Evolutionary conservation across 225 moss, liverwort and hornwort genomes (phyloP).

Genomic region (Antitrichia curtipendula): DNA sequence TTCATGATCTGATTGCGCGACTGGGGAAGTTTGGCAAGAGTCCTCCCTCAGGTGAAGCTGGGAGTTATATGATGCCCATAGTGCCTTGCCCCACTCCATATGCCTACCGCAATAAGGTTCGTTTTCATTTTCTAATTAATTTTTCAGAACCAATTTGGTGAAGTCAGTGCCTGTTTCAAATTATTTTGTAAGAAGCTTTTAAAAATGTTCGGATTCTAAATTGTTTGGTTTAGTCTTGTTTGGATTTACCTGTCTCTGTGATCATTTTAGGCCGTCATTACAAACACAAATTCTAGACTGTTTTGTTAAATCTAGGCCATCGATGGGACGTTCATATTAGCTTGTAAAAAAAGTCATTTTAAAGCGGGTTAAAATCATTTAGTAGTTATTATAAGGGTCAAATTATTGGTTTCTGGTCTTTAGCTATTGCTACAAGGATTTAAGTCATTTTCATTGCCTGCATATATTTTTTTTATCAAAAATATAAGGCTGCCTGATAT

Average conservation of each 20-base stretch:
- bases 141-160: neutral
- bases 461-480: neutral
- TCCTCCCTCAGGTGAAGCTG: slow-evolving; percentile 30
- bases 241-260: neutral
- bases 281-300: neutral
- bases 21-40: slow-evolving; percentile 84
- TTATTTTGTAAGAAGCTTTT: neutral
- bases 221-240: neutral
- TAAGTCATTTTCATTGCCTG: neutral
- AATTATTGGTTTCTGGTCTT: neutral
- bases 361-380: neutral
- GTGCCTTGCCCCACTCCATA: slow-evolving; percentile 70
- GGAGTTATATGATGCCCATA: slow-evolving; percentile 69
- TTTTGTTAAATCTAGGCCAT: neutral
- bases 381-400: neutral
- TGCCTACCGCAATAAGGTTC: slow-evolving; percentile 90
- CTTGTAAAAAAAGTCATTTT: neutral
- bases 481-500: neutral
- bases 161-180: neutral
- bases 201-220: neutral
- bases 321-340: neutral
- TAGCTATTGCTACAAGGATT: neutral
- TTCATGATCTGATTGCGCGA: slow-evolving; percentile 84
- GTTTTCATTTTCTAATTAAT: neutral
- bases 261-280: neutral